Evolutionary conservation across 2,329 filamentous ascomycete genomes (phyloP), one percentile per base, ranked within the genome.

Genomic region (Alternaria dauci): DNA sequence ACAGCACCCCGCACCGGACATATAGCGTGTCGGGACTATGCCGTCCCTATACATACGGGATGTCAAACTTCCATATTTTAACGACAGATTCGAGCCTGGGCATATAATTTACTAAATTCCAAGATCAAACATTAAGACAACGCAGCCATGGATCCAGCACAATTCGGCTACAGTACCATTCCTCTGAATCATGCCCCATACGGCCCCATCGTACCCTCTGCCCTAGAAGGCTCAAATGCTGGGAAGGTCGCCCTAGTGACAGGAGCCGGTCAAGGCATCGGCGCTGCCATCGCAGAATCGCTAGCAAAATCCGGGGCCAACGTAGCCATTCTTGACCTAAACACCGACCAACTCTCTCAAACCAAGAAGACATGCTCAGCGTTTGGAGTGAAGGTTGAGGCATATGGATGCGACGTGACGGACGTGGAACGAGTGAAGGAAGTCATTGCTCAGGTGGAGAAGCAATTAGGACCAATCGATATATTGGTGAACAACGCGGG

Each of bases 401-500:
- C 55, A 1, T 74, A 67, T 36, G 65, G 52, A 2, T 73, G 69
- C 51, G 72, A 73, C 58, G 72, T 76, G 5, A 66, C 68, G 4
- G 59, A 71, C 14, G 5, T 56, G 23, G 16, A 52, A 3, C 34
- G 34, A 4, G 38, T 75, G 5, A 55, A 59, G 6, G 55, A 55
- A 28, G 64, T 64, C 0, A 56, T 75, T 26, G 63, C 65, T 36
- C 48, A 60, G 23, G 57, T 72, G 8, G 69, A 71, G 46, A 62
- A 63, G 18, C 59, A 68, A 2, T 25, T 74, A 5, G 72, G 72
- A 3, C 57, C 61, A 3, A 70, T 74, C 18, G 71, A 73, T 23
- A 55, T 74, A 8, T 52, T 75, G 0, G 69, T 75, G 8, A 75
- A 75, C 54, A 75, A 74, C 44, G 73, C 72, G 0, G 73, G 73